phyloP scores from a whole-genome alignment of 176 grass and related monocot species.

The Carex myosuroides region DNA sequence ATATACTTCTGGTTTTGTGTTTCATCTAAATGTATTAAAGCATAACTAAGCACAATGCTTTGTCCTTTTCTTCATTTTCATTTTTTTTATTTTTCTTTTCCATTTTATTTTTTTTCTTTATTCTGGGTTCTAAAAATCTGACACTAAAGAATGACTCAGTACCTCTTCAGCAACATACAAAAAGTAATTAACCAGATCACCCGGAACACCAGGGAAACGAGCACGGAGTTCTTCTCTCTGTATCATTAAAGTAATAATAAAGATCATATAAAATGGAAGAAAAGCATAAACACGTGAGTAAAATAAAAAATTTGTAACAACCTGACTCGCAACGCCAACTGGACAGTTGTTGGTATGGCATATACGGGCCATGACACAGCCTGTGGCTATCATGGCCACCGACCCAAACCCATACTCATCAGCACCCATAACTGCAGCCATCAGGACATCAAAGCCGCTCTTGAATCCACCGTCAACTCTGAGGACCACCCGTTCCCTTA shows the following conservation, averaged over 20 bases:
- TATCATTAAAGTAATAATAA: conserved; percentile 30
- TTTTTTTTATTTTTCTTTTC: neutral
- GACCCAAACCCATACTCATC: conserved; percentile 99
- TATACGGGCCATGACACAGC: conserved; percentile 98
- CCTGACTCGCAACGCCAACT: conserved; percentile 99
- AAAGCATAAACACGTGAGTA: neutral
- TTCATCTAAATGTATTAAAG: neutral
- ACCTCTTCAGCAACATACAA: conserved; percentile 99
- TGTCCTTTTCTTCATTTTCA: neutral
- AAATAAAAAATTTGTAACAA: conserved; percentile 31
- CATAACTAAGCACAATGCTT: neutral
- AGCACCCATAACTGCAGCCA: conserved; percentile 96
- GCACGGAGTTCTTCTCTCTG: conserved; percentile 99
- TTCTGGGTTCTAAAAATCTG: neutral
- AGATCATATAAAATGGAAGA: conserved; percentile 21
- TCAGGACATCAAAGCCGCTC: conserved; percentile 82
- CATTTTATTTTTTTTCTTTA: neutral
- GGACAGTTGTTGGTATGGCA: conserved; percentile 99
- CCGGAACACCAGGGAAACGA: conserved; percentile 99
- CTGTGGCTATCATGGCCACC: conserved; percentile 99
- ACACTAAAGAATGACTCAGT: conserved; percentile 12
- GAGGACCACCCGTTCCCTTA: conserved; percentile 91
- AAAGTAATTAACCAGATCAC: conserved; percentile 98
- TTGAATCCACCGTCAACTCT: conserved; percentile 99
- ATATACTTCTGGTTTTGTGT: neutral